Evolutionary conservation across 78 protist genomes (phyloP), one percentile per base, ranked within the genome.

Genomic region (Dictyostelium citrinum): DNA sequence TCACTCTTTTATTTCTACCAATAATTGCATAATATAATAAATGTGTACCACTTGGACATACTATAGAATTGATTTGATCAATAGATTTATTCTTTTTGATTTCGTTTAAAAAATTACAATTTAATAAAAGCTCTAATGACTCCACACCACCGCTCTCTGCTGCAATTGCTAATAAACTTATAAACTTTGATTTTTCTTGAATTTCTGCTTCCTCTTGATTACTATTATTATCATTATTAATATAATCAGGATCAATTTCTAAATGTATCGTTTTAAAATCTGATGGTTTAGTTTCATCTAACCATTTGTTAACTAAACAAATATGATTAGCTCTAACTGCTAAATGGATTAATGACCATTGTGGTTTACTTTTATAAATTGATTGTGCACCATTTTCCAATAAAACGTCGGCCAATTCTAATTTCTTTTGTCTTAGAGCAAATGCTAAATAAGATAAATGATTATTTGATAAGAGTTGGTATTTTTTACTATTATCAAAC

Each of bases 91-190:
- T 55, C n/a, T 55, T 55, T 55, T 55, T 55, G 20, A 55, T 55
- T 55, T 55, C 64, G 12, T 68, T 68, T 68, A 31, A 14, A 14
- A 24, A n/a, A 31, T 68, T 68, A 29, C 29, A 14, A 68, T 68
- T 68, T 68, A 31, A 68, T 31, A 82, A 31, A 5, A 82, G 5
- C 5, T 82, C 39, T 24, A 61, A 51, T 35, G 74, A 82, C 29
- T 82, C 90, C 2, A 61, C 16, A 67, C 90, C 68, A 20, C 90
- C 90, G 41, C 71, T 67, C 24, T 82, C 76, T 10, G 78, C 90
- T 29, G 90, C 76, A 37, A 82, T 61, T 33, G 67, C 49, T 41
- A 82, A 45, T 37, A 82, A 17, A 20, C 35, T 24, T 70, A 20
- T 58, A 1, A 41, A 20, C 5, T 39, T 39, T 5, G 5, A 39